A percentile compares a stretch with the other conserved stretches of the same genome.
phyloP scores from a whole-genome alignment of 495 filamentous ascomycete genomes.

The Aspergillus olivimuriae region DNA sequence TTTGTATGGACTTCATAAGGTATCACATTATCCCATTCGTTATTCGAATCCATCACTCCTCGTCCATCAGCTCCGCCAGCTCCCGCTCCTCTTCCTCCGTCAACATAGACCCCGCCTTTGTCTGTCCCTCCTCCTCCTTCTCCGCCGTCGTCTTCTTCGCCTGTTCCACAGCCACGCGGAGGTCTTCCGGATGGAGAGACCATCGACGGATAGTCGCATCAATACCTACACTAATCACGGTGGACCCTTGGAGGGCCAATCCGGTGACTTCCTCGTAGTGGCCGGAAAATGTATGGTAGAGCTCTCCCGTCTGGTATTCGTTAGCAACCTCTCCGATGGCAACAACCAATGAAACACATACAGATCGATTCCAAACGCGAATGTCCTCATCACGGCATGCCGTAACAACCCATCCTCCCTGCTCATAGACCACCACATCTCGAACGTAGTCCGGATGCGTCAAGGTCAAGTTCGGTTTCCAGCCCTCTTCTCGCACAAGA shows the following conservation, averaged over 20 bases:
- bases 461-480: constrained; percentile 64
- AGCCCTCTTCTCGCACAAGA: constrained; percentile 56
- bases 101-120: constrained; percentile 43
- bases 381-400: constrained; percentile 88
- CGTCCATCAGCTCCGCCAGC: constrained; percentile 81
- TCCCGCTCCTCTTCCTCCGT: constrained; percentile 82
- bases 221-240: constrained; percentile 73
- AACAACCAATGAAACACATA: constrained; percentile 22
- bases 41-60: constrained; percentile 44
- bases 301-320: constrained; percentile 51
- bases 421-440: constrained; percentile 65
- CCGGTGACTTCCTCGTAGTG: constrained; percentile 93
- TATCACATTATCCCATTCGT: too few relatives aligned
- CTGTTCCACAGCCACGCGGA: constrained; percentile 55
- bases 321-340: constrained; percentile 10
- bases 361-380: constrained; percentile 74
- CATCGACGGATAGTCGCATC: constrained; percentile 84
- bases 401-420: constrained; percentile 77
- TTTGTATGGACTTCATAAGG: neutral
- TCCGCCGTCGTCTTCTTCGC: constrained; percentile 49
- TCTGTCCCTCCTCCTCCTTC: constrained; percentile 38
- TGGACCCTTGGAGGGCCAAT: constrained; percentile 55
- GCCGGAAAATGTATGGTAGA: constrained; percentile 71
- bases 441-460: constrained; percentile 84
- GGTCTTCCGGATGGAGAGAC: constrained; percentile 57